Conservation (phyloP, 164 flowering plant species). For the Brasenia schreberi region DNA sequence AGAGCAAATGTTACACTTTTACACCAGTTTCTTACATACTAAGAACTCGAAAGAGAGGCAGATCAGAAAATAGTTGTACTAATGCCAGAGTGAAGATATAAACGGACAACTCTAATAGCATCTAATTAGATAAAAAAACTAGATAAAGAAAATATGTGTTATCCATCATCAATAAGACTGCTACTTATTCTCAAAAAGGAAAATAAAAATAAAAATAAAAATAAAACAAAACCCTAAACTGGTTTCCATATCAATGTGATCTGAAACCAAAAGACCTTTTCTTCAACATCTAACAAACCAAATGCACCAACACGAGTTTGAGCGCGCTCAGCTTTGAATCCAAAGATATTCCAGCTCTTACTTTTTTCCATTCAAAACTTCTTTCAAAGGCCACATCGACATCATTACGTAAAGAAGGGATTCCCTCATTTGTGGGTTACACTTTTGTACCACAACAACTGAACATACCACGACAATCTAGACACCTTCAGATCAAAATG, state of each 20-base stretch:
- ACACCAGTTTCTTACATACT: too few species aligned
- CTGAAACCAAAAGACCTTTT: not conserved
- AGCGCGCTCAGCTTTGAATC: not conserved
- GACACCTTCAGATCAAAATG: not conserved
- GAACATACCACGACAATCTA: not conserved
- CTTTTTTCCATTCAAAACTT: not conserved
- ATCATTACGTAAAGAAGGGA: not conserved
- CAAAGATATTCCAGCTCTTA: not conserved
- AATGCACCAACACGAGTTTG: not conserved
- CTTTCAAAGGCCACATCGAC: not conserved
- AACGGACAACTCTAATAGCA: too few species aligned
- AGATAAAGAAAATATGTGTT: too few species aligned
- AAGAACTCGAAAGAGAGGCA: too few species aligned
- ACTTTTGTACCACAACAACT: not conserved
- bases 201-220: too few species aligned
- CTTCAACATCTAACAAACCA: not conserved
- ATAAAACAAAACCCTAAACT: not conserved
- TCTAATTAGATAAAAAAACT: too few species aligned
- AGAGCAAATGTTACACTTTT: too few species aligned
- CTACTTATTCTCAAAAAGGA: not conserved
- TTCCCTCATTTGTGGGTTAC: not conserved
- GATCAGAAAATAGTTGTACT: too few species aligned
- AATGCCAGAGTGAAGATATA: too few species aligned
- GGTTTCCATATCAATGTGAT: not conserved
- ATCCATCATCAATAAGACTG: too few species aligned